Percentiles rank a stretch among this genome's conserved stretches.
Evolutionary conservation across 164 flowering plant species (phyloP).

Genomic region (Stephania japonica): DNA sequence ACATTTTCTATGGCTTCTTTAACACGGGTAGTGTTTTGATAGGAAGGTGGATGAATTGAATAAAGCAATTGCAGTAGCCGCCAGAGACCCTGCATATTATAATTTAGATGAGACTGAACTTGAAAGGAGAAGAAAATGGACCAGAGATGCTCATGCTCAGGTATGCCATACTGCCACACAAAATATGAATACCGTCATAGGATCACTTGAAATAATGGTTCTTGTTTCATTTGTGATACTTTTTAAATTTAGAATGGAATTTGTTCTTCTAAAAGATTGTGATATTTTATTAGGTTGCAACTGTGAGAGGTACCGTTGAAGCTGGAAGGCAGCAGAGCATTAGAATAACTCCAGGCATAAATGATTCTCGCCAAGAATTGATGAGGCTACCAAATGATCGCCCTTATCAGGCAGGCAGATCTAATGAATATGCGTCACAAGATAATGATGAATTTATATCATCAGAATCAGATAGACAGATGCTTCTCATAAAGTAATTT

Average conservation of each 20-base stretch:
- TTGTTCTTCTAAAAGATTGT: slow-evolving; percentile 6
- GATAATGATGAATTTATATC: slow-evolving; percentile 61
- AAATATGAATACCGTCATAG: background rate
- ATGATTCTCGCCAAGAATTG: slow-evolving; percentile 54
- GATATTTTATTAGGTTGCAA: slow-evolving; percentile 41
- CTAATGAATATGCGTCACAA: slow-evolving; percentile 31
- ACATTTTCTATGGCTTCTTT: slow-evolving; percentile 19
- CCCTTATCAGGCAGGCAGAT: slow-evolving; percentile 37
- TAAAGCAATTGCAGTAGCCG: slow-evolving; percentile 74
- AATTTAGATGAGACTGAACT: slow-evolving; percentile 63
- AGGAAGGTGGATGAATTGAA: slow-evolving; percentile 89
- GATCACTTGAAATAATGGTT: background rate
- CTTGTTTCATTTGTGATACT: background rate
- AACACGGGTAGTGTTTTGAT: slow-evolving; percentile 37
- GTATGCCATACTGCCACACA: slow-evolving; percentile 24
- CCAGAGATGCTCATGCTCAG: slow-evolving; percentile 63
- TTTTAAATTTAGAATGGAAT: background rate
- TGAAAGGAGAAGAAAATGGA: slow-evolving; percentile 72
- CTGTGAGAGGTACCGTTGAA: slow-evolving; percentile 47
- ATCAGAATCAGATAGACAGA: slow-evolving; percentile 75
- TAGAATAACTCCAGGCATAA: slow-evolving; percentile 19
- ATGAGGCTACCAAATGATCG: slow-evolving; percentile 51
- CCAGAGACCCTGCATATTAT: slow-evolving; percentile 67
- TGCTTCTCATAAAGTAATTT: slow-evolving; percentile 62
- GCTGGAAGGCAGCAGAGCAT: slow-evolving; percentile 33